phyloP scores from a whole-genome alignment of 2,329 filamentous ascomycete species.

The Scolecobasidium constrictum region DNA sequence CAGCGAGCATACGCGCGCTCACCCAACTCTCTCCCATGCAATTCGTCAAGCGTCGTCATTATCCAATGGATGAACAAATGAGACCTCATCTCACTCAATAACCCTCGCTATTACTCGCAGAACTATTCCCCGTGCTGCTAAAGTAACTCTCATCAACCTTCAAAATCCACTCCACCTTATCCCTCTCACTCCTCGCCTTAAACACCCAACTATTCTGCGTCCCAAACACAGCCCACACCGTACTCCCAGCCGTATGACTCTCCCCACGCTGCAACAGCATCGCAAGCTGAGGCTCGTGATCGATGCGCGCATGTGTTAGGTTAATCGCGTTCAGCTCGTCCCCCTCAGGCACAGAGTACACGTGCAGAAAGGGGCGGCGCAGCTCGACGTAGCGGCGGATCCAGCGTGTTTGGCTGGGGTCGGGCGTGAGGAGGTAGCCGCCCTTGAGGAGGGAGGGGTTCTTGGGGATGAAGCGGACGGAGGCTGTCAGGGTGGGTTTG shows the following conservation, averaged over 20 bases:
- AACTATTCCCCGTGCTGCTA: slow-evolving; percentile 5
- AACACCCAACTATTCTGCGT: slow-evolving; percentile 94
- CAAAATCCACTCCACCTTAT: slow-evolving; percentile 96
- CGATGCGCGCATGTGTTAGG: slow-evolving; percentile 78
- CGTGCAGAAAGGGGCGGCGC: slow-evolving; percentile 79
- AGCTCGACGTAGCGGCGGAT: slow-evolving; percentile 88
- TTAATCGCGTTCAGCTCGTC: slow-evolving; percentile 88
- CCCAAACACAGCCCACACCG: slow-evolving; percentile 79
- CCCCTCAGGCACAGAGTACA: slow-evolving; percentile 74
- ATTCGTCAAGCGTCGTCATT: too few relatives aligned
- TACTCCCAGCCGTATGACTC: slow-evolving; percentile 27
- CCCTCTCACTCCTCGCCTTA: slow-evolving; percentile 74
- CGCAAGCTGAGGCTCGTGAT: slow-evolving; percentile 81
- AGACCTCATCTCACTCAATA: too few relatives aligned
- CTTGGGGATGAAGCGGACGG: slow-evolving; percentile 67
- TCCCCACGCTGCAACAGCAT: slow-evolving; percentile 51
- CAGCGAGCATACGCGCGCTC: too few relatives aligned
- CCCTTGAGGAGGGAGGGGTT: slow-evolving; percentile 65
- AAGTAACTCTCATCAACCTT: slow-evolving; percentile 79
- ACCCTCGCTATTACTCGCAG: not conserved
- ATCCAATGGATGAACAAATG: too few relatives aligned
- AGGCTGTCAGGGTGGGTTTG: slow-evolving; percentile 59
- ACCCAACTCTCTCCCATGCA: too few relatives aligned
- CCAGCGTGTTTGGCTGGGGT: slow-evolving; percentile 74
- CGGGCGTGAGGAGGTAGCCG: slow-evolving; percentile 78